Conservation (phyloP, 352 stramenopile species). For the Phytopythium litorale region DNA sequence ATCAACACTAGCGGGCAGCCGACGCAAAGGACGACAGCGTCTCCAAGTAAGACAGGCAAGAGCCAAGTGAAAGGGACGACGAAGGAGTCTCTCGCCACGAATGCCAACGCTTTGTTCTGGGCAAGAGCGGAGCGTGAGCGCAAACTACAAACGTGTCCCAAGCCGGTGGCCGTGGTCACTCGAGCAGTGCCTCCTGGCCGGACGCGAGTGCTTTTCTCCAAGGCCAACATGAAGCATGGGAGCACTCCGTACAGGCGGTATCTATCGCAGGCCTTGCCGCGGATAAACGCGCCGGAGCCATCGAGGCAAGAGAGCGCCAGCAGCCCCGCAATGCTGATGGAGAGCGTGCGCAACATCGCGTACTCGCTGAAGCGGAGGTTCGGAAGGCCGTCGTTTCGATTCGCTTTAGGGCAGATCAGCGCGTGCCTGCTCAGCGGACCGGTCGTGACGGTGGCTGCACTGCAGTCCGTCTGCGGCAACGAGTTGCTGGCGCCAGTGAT, state of each 20-base stretch:
- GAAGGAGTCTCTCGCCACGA: constrained; percentile 13
- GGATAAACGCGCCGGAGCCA: constrained; percentile 10
- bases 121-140: constrained; percentile 22
- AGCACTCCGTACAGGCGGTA: constrained; percentile 26
- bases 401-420: constrained; percentile 46
- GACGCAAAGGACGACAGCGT: not conserved
- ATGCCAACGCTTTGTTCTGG: constrained; percentile 35
- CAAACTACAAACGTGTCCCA: constrained; percentile 5
- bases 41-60: not conserved
- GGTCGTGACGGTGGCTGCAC: constrained; percentile 22
- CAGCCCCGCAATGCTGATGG: constrained; percentile 4
- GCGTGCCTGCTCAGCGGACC: constrained; percentile 28
- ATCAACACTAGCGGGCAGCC: constrained; percentile 17
- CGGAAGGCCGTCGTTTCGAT: constrained; percentile 45
- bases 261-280: constrained; percentile 25
- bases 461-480: constrained; percentile 29
- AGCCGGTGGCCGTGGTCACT: constrained; percentile 19
- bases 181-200: constrained; percentile 22
- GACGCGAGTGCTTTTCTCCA: constrained; percentile 30
- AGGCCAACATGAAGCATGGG: constrained; percentile 25
- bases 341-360: constrained; percentile 35
- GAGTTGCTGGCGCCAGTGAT: constrained; percentile 31
- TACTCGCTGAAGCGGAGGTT: constrained; percentile 32
- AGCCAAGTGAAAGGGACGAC: constrained; percentile 1
- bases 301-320: not conserved